Conservation (phyloP, 306 rosid genomes). For the Vicia villosa region DNA sequence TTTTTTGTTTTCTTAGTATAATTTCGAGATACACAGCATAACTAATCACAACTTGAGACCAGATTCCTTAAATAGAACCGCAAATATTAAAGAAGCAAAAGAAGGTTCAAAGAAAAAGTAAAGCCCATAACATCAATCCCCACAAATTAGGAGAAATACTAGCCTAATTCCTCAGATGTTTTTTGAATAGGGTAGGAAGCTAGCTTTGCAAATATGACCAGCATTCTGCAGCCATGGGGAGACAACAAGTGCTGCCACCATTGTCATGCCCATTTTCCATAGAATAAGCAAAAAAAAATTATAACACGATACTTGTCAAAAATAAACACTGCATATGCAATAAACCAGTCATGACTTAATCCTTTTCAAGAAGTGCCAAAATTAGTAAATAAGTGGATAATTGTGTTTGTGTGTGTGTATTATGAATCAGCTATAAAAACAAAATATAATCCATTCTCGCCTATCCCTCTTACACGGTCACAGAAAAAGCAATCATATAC, state of each 20-base stretch:
- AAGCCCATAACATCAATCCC: conserved; percentile 25
- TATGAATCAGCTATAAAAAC: conserved; percentile 13
- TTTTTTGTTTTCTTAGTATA: conserved; percentile 13
- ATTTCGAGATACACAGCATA: not conserved
- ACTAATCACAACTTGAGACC: not conserved
- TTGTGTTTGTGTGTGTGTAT: not conserved
- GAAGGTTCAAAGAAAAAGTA: not conserved
- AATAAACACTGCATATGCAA: not conserved
- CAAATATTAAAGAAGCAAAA: not conserved
- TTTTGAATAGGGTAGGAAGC: not conserved
- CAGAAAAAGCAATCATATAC: conserved; percentile 10
- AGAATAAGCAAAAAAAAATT: not conserved
- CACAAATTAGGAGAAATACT: conserved; percentile 20
- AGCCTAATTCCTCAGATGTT: conserved; percentile 5
- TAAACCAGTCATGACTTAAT: not conserved
- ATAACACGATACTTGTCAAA: conserved; percentile 6
- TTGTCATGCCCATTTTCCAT: not conserved
- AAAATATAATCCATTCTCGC: conserved; percentile 10
- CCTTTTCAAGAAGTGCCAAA: conserved; percentile 3
- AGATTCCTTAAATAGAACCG: conserved; percentile 4
- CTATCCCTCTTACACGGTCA: not conserved
- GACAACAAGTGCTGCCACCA: conserved; percentile 12
- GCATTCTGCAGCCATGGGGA: conserved; percentile 21
- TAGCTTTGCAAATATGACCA: conserved; percentile 14
- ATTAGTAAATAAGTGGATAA: conserved; percentile 21